phyloP scores from a whole-genome alignment of 1,139 yeast species.

The Saccharomycopsis crataegensis region DNA sequence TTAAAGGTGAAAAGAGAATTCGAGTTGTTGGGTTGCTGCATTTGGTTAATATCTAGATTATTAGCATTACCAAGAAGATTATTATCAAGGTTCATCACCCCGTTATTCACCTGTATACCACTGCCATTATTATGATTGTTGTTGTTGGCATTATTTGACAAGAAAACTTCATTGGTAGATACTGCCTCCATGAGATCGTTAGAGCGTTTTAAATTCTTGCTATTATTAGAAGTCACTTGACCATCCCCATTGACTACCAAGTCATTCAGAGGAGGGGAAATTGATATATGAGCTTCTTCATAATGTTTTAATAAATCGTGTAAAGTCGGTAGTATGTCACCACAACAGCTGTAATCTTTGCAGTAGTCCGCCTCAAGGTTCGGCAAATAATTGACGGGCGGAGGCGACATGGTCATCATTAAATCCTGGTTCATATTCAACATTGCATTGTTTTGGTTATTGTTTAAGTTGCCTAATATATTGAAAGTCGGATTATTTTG shows the following conservation, averaged over 20 bases:
- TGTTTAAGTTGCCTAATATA: not conserved
- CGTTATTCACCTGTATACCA: constrained; percentile 2
- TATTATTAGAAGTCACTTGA: not conserved
- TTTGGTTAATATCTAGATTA: not conserved
- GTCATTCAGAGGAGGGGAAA: constrained; percentile 47
- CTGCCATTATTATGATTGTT: constrained; percentile 14
- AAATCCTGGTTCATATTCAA: constrained; percentile 17
- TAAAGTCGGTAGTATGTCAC: constrained; percentile 80
- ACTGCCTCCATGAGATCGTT: constrained; percentile 53
- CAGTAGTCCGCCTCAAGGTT: constrained; percentile 93
- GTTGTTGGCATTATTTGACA: constrained; percentile 34
- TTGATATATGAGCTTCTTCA: constrained; percentile 90
- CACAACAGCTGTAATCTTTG: constrained; percentile 94
- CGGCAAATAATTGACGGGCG: constrained; percentile 65
- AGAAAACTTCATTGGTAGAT: constrained; percentile 82
- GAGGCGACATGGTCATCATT: constrained; percentile 48
- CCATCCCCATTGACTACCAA: constrained; percentile 12
- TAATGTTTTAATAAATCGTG: constrained; percentile 92
- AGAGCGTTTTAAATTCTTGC: not conserved
- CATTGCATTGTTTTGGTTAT: constrained; percentile 9
- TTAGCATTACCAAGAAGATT: constrained; percentile 14
- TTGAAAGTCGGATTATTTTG: constrained; percentile 1
- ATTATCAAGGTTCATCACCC: constrained; percentile 4
- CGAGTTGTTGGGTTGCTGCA: constrained; percentile 23
- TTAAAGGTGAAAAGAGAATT: not conserved